Base-by-base conservation (phyloP, 2,329 filamentous ascomycete genomes). In the Ophiostoma montium region DNA sequence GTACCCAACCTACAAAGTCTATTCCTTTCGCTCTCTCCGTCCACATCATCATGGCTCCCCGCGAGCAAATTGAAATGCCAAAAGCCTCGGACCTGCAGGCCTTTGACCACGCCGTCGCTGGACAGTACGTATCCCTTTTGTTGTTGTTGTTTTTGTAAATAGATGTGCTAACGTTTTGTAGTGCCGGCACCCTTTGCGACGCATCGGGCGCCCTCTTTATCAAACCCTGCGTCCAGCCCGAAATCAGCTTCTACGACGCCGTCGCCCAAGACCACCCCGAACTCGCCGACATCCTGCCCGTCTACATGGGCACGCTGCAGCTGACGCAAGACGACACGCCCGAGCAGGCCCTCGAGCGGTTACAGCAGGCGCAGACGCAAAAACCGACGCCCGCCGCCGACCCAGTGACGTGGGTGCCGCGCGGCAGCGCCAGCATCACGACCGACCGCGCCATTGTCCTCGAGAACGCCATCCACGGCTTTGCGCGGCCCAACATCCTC, bases 161-260 rank as follows among this genome's bases (percentile, higher is more conserved):
- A n/a, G n/a, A 27, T 27, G 11, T 35, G 5, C 43, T 71, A 75
- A 82, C 75, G 41, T 41, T 27, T 41, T 30, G 42, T 61, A 95
- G 89, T 67, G 89, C 94, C 57, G 92, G 92, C 55, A 90, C 94
- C 43, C 77, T 94, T 58, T 88, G 83, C 61, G 87, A 94, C 60
- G 72, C 76, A 49, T 80, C 86, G 48, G 92, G 92, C 62, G 78
- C 84, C 55, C 72, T 96, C 32, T 85, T 98, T 62, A 86, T 95
- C 62, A 98, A 98, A 67, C 92, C 92, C 16, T 96, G 90, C 65
- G 94, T 86, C 0, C 68, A 79, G 54, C 74, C 80, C 55, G 92
- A 98, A 67, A 79, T 96, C 58, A 74, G 80, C 41, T 98, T 98
- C 65, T 98, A 98, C 71, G 78, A 95, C 62, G 77, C 79, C 35